Evolutionary conservation across 2,329 filamentous ascomycete species (phyloP).

Genomic region (Sclerotinia sclerotiorum): DNA sequence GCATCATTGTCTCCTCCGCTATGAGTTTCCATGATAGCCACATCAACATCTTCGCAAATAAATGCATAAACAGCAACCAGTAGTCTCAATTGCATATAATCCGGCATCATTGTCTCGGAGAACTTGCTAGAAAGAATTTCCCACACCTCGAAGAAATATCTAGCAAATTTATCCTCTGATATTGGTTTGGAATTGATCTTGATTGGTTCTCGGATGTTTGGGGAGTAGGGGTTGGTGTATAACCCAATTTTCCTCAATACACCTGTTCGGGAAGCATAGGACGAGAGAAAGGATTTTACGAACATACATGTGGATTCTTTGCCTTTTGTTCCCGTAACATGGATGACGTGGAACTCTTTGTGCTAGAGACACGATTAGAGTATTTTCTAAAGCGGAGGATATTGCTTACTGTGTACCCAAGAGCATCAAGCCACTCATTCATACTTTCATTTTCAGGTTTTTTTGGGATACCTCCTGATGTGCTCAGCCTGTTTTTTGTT

Average conservation of each 20-base stretch:
- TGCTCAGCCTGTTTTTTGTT: neutral
- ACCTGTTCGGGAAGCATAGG: conserved; percentile 43
- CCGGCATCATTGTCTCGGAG: conserved; percentile 50
- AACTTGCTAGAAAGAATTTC: conserved; percentile 33
- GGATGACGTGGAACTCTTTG: conserved; percentile 48
- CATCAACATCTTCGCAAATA: conserved; percentile 59
- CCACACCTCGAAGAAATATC: conserved; percentile 23
- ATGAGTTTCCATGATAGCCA: conserved; percentile 63
- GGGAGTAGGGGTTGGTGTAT: conserved; percentile 66
- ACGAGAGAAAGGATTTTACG: conserved; percentile 57
- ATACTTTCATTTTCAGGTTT: neutral
- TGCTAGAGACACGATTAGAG: neutral
- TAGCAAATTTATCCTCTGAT: conserved; percentile 55
- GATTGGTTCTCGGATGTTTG: conserved; percentile 64
- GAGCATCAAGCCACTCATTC: conserved; percentile 15
- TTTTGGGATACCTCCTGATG: neutral
- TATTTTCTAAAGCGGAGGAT: neutral
- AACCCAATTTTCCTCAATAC: conserved; percentile 50
- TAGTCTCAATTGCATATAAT: conserved; percentile 60
- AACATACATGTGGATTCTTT: conserved; percentile 72
- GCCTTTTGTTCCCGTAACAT: conserved; percentile 70
- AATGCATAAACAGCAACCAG: conserved; percentile 66
- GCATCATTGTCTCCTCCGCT: conserved; percentile 66
- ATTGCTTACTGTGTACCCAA: conserved; percentile 14
- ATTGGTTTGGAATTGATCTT: conserved; percentile 58